Base-by-base conservation (phyloP, 768 basidiomycete species). In the Lactarius hatsudake region DNA sequence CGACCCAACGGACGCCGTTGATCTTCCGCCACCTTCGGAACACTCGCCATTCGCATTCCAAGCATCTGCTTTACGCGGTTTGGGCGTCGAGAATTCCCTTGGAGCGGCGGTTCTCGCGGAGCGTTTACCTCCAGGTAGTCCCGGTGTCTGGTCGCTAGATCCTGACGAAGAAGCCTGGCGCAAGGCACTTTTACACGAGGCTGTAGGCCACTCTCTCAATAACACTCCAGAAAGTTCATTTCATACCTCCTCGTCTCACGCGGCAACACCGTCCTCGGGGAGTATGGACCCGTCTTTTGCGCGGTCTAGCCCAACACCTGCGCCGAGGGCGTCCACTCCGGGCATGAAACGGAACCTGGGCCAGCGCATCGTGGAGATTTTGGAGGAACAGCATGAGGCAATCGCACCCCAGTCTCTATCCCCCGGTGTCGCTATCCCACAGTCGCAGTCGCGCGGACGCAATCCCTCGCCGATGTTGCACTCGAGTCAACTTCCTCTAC, bases 1-100 rank as follows among this genome's bases (percentile, higher is more conserved):
- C 71, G 92, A 94, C 76, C 92, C 92, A 13, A 94, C 92, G 30
- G 93, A 93, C 72, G 84, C 83, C 30, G 91, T 94, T 42, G 92
- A 94, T 73, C 74, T 93, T 40, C 92, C 92, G 0, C 86, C 82
- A 6, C 88, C 86, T 8, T 85, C 88, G 42, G 79, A 87, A 43
- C 81, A 80, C 42, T 91, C 90, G 73, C 87, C 87, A 1, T 88
- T 93, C 71, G 85, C 88, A 8, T 84, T 89, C 45, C 91, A 92
- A 73, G 84, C 91, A 30, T 90, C 91, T 63, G 88, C 87, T 18
- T 72, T 88, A 59, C 86, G 87, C 72, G 90, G 87, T 18, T 77
- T 93, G 72, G 87, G 89, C 54, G 89, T 91, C 51, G 81, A 85
- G 67, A 89, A 91, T 58, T 90, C 90, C 32, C 78, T 92, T 8